Conservation (phyloP, 352 stramenopile species). For the Thalassiosira livingstoniorum region DNA sequence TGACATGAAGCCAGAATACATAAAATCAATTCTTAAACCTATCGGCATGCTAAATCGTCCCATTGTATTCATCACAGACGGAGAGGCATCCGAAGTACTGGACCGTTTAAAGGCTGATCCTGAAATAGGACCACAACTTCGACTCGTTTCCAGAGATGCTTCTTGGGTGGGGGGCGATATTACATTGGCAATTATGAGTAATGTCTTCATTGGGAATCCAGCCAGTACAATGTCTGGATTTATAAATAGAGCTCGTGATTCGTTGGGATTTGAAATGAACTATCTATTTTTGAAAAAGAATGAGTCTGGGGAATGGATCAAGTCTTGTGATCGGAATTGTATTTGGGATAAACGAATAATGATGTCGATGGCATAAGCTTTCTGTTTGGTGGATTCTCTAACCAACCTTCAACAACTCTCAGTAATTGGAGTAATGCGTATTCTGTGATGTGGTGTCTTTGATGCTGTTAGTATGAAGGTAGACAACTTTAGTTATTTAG, state of each 20-base stretch:
- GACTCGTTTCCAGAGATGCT: slow-evolving; percentile 18
- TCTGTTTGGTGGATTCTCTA: too few relatives aligned
- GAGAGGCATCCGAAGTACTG: slow-evolving; percentile 32
- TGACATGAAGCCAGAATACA: slow-evolving; percentile 23
- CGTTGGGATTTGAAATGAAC: slow-evolving; percentile 45
- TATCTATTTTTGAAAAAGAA: slow-evolving; percentile 49
- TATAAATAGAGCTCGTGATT: slow-evolving; percentile 49
- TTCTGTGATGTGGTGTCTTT: too few relatives aligned
- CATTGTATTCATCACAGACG: slow-evolving; percentile 47
- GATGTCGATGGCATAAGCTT: background rate
- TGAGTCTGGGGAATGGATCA: slow-evolving; percentile 34
- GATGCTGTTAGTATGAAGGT: too few relatives aligned
- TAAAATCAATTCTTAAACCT: slow-evolving; percentile 25
- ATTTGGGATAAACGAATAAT: slow-evolving; percentile 24
- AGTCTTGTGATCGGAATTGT: slow-evolving; percentile 7
- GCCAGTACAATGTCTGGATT: slow-evolving; percentile 38
- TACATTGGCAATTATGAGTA: slow-evolving; percentile 40
- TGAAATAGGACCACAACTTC: slow-evolving; percentile 39
- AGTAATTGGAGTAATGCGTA: too few relatives aligned
- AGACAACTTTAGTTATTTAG: too few relatives aligned
- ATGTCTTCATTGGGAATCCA: slow-evolving; percentile 62
- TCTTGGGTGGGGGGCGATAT: slow-evolving; percentile 51
- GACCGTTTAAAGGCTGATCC: slow-evolving; percentile 36
- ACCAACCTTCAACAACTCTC: too few relatives aligned
- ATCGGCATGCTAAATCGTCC: slow-evolving; percentile 25